These are phyloP conservation scores for Trypanosoma cruzi DNA, from an alignment of 208 protist species.

Conservation along the genomic window DNA sequence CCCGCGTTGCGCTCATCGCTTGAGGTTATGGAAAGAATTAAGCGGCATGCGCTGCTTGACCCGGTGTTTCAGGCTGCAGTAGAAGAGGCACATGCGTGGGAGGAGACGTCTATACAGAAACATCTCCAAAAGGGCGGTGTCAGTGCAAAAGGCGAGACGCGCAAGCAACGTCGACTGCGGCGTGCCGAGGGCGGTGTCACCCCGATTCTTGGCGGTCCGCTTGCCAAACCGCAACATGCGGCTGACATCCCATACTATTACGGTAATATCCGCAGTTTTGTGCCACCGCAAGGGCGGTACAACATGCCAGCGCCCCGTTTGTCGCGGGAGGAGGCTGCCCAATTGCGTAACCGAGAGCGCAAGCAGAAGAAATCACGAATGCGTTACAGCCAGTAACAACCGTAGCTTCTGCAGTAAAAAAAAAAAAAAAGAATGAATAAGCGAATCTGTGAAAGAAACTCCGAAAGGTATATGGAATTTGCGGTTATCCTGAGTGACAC, in stretches of 20 bases:
- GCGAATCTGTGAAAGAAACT: too few relatives aligned
- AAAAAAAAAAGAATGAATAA: too few relatives aligned
- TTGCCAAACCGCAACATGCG: conserved; percentile 39
- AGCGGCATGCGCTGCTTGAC: conserved; percentile 69
- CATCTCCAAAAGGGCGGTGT: conserved; percentile 28
- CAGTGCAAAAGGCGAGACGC: background rate
- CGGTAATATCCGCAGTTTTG: conserved; percentile 50
- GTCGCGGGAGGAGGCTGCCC: conserved; percentile 45
- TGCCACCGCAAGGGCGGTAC: conserved; percentile 65
- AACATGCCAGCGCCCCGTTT: conserved; percentile 61
- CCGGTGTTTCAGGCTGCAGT: conserved; percentile 76
- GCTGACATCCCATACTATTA: conserved; percentile 84
- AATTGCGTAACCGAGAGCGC: conserved; percentile 23
- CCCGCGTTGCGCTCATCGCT: conserved; percentile 40
- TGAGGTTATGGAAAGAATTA: conserved; percentile 70
- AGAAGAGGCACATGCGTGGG: conserved; percentile 47
- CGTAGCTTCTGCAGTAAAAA: background rate
- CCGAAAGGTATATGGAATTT: too few relatives aligned
- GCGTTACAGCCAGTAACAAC: conserved; percentile 23
- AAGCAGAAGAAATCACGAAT: conserved; percentile 24
- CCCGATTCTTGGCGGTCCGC: conserved; percentile 26
- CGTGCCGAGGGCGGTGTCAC: background rate
- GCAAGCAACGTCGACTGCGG: conserved; percentile 12
- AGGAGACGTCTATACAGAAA: conserved; percentile 43
- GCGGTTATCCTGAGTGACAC: too few relatives aligned